phyloP scores from a whole-genome alignment of 768 basidiomycete species.

The Russula dissimulans region DNA sequence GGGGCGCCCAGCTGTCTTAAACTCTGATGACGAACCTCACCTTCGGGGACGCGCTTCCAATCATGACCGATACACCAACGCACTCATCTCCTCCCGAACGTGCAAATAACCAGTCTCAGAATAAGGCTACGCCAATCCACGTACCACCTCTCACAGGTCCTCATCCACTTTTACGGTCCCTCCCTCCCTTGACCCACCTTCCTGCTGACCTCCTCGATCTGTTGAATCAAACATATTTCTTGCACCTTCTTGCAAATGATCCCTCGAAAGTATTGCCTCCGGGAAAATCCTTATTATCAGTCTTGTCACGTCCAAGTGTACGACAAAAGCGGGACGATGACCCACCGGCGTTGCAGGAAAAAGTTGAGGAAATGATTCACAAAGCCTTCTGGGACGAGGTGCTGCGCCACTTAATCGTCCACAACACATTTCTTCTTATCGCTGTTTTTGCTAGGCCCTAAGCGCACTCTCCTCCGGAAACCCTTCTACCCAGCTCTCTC shows the following conservation, averaged over 20 bases:
- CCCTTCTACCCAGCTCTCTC: conserved; percentile 49
- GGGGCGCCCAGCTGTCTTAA: too few species aligned
- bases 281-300: conserved; percentile 62
- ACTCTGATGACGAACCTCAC: too few species aligned
- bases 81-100: not conserved
- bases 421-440: conserved; percentile 2
- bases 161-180: conserved; percentile 20
- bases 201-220: conserved; percentile 48
- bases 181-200: conserved; percentile 27
- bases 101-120: not conserved
- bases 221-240: conserved; percentile 53
- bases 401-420: conserved; percentile 7
- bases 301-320: conserved; percentile 34
- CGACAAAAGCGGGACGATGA: conserved; percentile 15
- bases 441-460: conserved; percentile 36
- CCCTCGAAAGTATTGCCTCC: conserved; percentile 53
- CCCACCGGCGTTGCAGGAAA: conserved; percentile 35
- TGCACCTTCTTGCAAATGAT: conserved; percentile 59
- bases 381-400: conserved; percentile 73
- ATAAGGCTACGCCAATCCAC: not conserved
- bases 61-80: not conserved
- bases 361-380: conserved; percentile 42
- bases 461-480: conserved; percentile 46
- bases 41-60: too few species aligned
- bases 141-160: conserved; percentile 2